Percentiles rank a stretch among this genome's conserved stretches.
Conservation (phyloP, 176 grass and related monocot species). For the Carex myosuroides region DNA sequence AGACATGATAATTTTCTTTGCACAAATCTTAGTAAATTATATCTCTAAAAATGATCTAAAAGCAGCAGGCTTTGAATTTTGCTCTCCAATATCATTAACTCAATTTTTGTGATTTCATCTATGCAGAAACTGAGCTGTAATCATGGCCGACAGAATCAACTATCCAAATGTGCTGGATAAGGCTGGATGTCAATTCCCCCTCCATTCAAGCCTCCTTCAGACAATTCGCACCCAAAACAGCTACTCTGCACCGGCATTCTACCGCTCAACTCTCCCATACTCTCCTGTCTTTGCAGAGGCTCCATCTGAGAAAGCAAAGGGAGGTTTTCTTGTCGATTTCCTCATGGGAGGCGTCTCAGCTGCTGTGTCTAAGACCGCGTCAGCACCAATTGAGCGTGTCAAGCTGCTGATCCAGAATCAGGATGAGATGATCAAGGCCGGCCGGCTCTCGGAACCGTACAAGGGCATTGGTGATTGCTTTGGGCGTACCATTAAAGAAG, state of each 20-base stretch:
- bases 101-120: not conserved
- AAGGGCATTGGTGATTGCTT: conserved; percentile 95
- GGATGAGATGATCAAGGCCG: conserved; percentile 94
- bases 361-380: conserved; percentile 90
- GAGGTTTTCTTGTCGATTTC: conserved; percentile 68
- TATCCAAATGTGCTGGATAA: conserved; percentile 63
- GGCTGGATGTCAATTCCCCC: conserved; percentile 53
- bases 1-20: not conserved
- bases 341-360: conserved; percentile 94
- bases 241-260: conserved; percentile 27
- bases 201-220: conserved; percentile 55
- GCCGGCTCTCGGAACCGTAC: conserved; percentile 83
- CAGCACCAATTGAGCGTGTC: conserved; percentile 88
- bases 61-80: not conserved
- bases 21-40: not conserved
- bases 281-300: conserved; percentile 59
- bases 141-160: conserved; percentile 53
- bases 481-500: conserved; percentile 65
- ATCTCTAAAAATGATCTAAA: not conserved
- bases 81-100: not conserved
- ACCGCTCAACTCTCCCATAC: conserved; percentile 19
- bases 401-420: conserved; percentile 97
- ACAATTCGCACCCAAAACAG: conserved; percentile 38
- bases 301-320: conserved; percentile 59
- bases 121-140: conserved; percentile 37